A percentile compares a stretch with the other conserved stretches of the same genome.
These are phyloP conservation scores for Daldinia caldariorum DNA, from an alignment of 495 filamentous ascomycete genomes.

Conservation along the genomic window DNA sequence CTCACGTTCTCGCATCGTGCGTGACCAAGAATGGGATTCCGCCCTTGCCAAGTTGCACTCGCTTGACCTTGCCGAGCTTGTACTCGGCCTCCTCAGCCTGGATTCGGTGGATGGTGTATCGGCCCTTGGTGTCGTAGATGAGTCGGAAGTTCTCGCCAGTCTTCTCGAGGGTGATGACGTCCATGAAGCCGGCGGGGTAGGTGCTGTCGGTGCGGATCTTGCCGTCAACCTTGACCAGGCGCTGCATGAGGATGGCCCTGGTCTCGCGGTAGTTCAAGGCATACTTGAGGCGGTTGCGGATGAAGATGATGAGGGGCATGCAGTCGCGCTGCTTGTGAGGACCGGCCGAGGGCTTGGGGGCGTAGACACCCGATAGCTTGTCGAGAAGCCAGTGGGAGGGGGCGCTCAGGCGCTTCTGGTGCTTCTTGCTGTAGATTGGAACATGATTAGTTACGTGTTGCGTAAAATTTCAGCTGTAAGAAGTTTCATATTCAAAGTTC, in stretches of 20 bases:
- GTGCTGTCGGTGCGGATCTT: conserved; percentile 99
- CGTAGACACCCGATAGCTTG: conserved; percentile 98
- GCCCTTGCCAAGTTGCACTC: conserved; percentile 97
- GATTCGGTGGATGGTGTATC: conserved; percentile 99
- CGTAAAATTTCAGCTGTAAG: neutral
- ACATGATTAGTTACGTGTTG: conserved; percentile 20
- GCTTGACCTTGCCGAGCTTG: conserved; percentile 99
- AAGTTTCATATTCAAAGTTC: conserved; percentile 12
- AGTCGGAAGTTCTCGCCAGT: conserved; percentile 99
- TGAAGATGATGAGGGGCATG: conserved; percentile 98
- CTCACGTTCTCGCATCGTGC: conserved; percentile 99
- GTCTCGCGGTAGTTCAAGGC: conserved; percentile 97
- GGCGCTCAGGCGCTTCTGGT: conserved; percentile 98
- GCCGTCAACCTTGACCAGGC: conserved; percentile 98
- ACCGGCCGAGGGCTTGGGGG: conserved; percentile 93
- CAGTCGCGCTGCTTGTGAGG: conserved; percentile 99
- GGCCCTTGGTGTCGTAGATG: conserved; percentile 99
- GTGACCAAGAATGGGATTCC: conserved; percentile 99
- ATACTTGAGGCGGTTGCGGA: conserved; percentile 99
- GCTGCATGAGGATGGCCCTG: conserved; percentile 99
- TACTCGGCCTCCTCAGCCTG: conserved; percentile 96
- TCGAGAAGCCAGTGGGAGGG: conserved; percentile 99
- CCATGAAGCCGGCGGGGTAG: conserved; percentile 99
- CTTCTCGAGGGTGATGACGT: conserved; percentile 99
- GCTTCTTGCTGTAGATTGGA: conserved; percentile 81